A percentile compares a stretch with the other conserved stretches of the same genome.
phyloP scores from a whole-genome alignment of 2,329 filamentous ascomycete genomes.

The Trichoderma sp. region DNA sequence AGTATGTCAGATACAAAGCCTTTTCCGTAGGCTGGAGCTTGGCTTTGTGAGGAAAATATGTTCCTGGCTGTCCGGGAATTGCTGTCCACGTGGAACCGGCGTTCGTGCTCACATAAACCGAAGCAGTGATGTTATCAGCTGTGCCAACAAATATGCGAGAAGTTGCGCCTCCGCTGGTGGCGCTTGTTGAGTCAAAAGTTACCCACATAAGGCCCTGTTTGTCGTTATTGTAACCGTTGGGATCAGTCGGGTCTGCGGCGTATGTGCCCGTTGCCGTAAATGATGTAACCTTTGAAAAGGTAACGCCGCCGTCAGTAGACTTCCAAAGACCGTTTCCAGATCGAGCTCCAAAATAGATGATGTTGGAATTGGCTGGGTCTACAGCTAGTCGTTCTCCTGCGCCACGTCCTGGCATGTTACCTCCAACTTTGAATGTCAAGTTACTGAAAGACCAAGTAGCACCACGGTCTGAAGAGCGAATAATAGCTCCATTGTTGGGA shows the following conservation, averaged over 20 bases:
- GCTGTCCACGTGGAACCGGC: slow-evolving; percentile 14
- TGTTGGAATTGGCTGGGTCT: slow-evolving; percentile 8
- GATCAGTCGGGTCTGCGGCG: neutral
- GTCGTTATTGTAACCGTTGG: slow-evolving; percentile 5
- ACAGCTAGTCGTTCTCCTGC: slow-evolving; percentile 3
- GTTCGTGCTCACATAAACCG: slow-evolving; percentile 13
- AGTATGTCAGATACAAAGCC: slow-evolving; percentile 4
- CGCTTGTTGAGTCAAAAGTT: slow-evolving; percentile 14
- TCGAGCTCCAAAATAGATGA: slow-evolving; percentile 12
- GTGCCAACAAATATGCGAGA: slow-evolving; percentile 13
- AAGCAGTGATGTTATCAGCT: slow-evolving; percentile 13
- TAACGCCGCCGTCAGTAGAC: slow-evolving; percentile 6
- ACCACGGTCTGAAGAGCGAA: slow-evolving; percentile 9
- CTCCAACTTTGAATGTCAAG: slow-evolving; percentile 10
- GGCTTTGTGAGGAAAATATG: slow-evolving; percentile 16
- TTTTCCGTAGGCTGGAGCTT: slow-evolving; percentile 8
- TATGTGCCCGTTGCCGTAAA: slow-evolving; percentile 9
- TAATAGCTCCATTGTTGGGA: slow-evolving; percentile 12
- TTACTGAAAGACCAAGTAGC: slow-evolving; percentile 10
- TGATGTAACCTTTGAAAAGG: slow-evolving; percentile 11
- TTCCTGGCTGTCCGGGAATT: neutral
- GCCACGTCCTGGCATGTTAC: slow-evolving; percentile 9
- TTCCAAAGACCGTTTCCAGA: slow-evolving; percentile 17
- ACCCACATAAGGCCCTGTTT: slow-evolving; percentile 10
- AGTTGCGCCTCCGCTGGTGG: neutral